A percentile compares a stretch with the other conserved stretches of the same genome.
Evolutionary conservation across 192 early-diverging fungal genomes (phyloP).

Genomic region (Backusella parvicylindrica): DNA sequence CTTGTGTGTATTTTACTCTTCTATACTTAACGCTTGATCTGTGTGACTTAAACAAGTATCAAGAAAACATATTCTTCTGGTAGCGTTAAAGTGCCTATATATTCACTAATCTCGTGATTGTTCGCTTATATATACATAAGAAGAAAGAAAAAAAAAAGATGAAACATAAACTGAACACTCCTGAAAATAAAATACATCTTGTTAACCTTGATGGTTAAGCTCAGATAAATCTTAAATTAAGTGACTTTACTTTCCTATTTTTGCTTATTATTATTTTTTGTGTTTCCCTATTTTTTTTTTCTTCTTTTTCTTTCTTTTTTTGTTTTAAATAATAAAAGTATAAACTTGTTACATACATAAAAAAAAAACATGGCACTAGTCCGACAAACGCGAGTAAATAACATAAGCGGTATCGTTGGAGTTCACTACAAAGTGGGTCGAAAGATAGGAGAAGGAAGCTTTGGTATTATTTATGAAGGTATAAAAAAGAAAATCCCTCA

Average conservation of each 20-base stretch:
- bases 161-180: not conserved
- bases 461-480: conserved; percentile 99
- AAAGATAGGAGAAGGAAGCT: conserved; percentile 96
- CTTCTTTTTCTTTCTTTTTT: not conserved
- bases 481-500: not conserved
- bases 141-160: not conserved
- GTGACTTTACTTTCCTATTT: not conserved
- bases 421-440: conserved; percentile 93
- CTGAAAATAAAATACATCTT: not conserved
- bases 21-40: too few species aligned
- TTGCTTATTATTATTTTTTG: not conserved
- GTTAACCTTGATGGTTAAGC: not conserved
- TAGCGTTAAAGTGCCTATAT: not conserved
- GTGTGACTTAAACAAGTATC: too few species aligned
- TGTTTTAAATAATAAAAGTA: too few species aligned
- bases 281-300: not conserved
- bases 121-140: not conserved
- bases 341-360: too few species aligned
- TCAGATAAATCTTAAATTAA: not conserved
- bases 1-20: too few species aligned
- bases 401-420: conserved; percentile 74
- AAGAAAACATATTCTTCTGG: too few species aligned
- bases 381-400: not conserved
- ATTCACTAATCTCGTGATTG: not conserved
- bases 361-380: not conserved